A percentile compares a stretch with the other conserved stretches of the same genome.
These are phyloP conservation scores for Picochlorum sp. DNA, from an alignment of 139 green algal genomes.

Conservation along the genomic window DNA sequence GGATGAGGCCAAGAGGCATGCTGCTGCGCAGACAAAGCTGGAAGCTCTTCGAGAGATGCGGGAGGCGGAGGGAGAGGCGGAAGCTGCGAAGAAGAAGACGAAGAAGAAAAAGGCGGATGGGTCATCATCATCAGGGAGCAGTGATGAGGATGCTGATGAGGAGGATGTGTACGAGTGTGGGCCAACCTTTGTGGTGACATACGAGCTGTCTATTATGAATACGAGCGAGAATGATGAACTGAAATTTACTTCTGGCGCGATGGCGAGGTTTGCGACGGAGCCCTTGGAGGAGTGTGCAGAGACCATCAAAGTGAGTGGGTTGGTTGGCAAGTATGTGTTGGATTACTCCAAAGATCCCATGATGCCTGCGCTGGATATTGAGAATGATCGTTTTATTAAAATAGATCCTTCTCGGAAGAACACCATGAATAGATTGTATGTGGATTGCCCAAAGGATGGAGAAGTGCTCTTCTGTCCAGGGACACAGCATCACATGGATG, in stretches of 20 bases:
- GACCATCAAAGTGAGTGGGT: slow-evolving; percentile 24
- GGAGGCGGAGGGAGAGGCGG: neutral
- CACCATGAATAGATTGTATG: slow-evolving; percentile 14
- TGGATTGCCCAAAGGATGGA: slow-evolving; percentile 11
- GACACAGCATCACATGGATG: slow-evolving; percentile 13
- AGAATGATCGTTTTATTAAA: slow-evolving; percentile 22
- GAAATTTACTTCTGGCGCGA: slow-evolving; percentile 34
- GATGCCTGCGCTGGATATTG: slow-evolving; percentile 13
- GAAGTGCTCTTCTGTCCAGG: slow-evolving; percentile 29
- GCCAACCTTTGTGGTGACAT: slow-evolving; percentile 4
- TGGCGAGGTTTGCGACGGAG: slow-evolving; percentile 18
- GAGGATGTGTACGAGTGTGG: neutral
- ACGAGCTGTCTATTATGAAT: slow-evolving; percentile 26
- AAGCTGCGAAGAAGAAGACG: neutral
- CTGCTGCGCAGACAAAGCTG: neutral
- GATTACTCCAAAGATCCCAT: slow-evolving; percentile 16
- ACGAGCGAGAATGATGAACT: slow-evolving; percentile 15
- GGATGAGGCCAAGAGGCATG: neutral
- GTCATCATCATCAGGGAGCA: neutral
- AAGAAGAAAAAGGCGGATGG: neutral
- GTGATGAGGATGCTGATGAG: neutral
- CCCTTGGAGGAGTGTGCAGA: slow-evolving; percentile 7
- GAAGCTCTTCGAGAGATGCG: neutral
- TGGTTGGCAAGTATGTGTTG: slow-evolving; percentile 31
- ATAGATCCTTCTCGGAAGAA: slow-evolving; percentile 16